Conservation (phyloP, 768 basidiomycete species). For the Nidularia pulvinata region DNA sequence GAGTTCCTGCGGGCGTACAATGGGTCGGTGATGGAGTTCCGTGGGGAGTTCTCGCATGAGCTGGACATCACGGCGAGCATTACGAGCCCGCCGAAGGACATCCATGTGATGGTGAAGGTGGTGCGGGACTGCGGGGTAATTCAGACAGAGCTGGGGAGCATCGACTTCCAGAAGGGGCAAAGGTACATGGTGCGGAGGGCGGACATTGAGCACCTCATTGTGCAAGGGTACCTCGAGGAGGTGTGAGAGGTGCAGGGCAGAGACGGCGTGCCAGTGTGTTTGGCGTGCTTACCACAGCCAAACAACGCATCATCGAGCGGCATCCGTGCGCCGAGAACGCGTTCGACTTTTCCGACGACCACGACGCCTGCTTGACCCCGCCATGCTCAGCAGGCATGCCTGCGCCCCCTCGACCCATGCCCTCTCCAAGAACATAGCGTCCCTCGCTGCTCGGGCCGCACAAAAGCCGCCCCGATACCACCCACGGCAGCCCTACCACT, state of each 20-base stretch:
- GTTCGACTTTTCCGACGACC: not conserved
- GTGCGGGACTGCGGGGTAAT: constrained; percentile 90
- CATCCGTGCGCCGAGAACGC: not conserved
- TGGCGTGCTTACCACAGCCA: constrained; percentile 4
- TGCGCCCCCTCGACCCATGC: not conserved
- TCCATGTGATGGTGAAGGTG: constrained; percentile 87
- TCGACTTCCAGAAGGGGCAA: constrained; percentile 90
- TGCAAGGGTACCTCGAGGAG: constrained; percentile 92
- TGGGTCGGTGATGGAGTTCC: constrained; percentile 78
- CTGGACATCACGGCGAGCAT: constrained; percentile 88
- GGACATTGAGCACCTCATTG: constrained; percentile 93
- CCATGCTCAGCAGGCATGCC: constrained; percentile 19
- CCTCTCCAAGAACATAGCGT: not conserved
- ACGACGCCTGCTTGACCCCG: constrained; percentile 4
- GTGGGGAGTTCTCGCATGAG: constrained; percentile 82
- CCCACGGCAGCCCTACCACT: not conserved
- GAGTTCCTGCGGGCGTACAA: constrained; percentile 87
- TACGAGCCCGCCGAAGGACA: constrained; percentile 81
- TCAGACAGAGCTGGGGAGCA: constrained; percentile 87
- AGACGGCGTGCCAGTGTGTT: not conserved
- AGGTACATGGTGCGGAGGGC: constrained; percentile 86
- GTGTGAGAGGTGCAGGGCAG: constrained; percentile 34
- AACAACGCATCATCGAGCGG: constrained; percentile 13
- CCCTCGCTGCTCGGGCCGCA: not conserved
- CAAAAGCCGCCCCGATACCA: not conserved